These are phyloP conservation scores for Babesia ovis DNA, from an alignment of 169 alveolate genomes.

Conservation along the genomic window DNA sequence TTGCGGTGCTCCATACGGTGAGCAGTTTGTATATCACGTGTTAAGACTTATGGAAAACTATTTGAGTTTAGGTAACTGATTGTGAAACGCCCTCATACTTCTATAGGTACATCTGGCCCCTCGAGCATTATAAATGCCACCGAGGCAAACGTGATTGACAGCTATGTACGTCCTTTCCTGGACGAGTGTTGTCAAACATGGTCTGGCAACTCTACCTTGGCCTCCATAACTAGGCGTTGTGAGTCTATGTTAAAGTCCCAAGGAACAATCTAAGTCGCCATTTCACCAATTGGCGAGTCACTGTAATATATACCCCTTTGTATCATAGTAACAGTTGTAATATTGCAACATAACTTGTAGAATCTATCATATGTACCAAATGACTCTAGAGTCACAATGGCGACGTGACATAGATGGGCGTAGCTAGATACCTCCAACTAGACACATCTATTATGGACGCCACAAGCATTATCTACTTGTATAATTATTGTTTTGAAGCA, in stretches of 20 bases:
- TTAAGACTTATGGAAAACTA: slow-evolving; percentile 42
- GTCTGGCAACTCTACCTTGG: slow-evolving; percentile 25
- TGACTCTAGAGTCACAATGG: no score
- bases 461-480: no score
- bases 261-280: no score
- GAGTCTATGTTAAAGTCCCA: slow-evolving; percentile 8
- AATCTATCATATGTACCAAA: no score
- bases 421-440: no score
- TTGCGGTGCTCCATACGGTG: slow-evolving; percentile 66
- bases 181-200: slow-evolving; percentile 51
- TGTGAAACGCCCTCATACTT: background rate
- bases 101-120: slow-evolving; percentile 32
- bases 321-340: no score
- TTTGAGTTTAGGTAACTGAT: slow-evolving; percentile 37
- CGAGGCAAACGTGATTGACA: slow-evolving; percentile 39
- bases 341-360: no score
- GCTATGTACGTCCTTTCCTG: slow-evolving; percentile 42
- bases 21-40: slow-evolving; percentile 27
- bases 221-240: slow-evolving; percentile 42
- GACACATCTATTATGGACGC: no score
- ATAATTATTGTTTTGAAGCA: no score
- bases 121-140: slow-evolving; percentile 17
- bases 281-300: no score
- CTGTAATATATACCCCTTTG: no score
- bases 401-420: no score